Evolutionary conservation across 805 yeast genomes (phyloP), one percentile per base, ranked within the genome.

Genomic region (Yamadazyma kitorensis): DNA sequence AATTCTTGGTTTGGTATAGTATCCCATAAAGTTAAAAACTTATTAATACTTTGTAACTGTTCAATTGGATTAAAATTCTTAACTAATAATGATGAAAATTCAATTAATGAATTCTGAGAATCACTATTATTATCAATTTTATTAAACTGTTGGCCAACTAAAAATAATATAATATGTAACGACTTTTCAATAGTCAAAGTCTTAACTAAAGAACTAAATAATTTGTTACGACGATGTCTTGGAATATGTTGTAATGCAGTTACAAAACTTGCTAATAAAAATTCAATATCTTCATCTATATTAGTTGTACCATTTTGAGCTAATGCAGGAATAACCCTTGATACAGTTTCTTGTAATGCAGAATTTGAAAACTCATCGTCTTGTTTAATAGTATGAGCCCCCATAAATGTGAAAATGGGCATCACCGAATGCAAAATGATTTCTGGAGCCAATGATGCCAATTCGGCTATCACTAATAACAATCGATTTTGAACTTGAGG

Each of bases 351-450:
- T 51, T 88, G 95, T 43, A 93, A 87, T 28, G 89, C 97, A 45
- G 85, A 85, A 20, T 83, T 83, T 0, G 97, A 87, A 52, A 86
- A 91, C 54, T 87, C 97, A 58, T 93, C 98, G 57, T 93, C 98
- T 61, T 93, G 96, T 51, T 96, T 82, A 33, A 93, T 77, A 10
- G 97, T 89, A 52, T 88, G 95, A 9, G 98, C 95, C 40, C 98
- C 98, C 98, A 93, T 93, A 51, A 93, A 93, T 1, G 98, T 93
- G 68, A 93, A 93, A 33, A 93, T 91, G n/a, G 98, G 98, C 98
- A 93, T 93, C 6, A 93, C 96, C 2, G 96, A 85, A 61, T 93
- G 98, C 34, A 93, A 67, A 18, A 93, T 88, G 19, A 84, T 77
- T 52, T 91, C 97, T 6, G 98, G 96, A 9, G 91, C 85, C 36